Conservation (phyloP, 1,284 basidiomycete species). For the Cryptococcus sp. region DNA sequence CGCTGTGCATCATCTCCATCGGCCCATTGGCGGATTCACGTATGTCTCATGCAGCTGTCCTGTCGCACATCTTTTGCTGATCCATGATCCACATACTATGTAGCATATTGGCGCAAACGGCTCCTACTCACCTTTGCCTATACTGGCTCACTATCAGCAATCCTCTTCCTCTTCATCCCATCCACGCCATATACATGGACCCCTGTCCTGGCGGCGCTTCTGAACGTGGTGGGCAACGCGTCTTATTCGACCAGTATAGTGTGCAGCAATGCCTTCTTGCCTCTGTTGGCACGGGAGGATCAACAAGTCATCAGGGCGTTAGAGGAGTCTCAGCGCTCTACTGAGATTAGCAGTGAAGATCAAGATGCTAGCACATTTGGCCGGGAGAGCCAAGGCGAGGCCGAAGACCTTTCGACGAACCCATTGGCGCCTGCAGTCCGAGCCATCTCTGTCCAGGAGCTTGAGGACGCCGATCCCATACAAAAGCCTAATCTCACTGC, state of each 20-base stretch:
- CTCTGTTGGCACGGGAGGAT: conserved; percentile 67
- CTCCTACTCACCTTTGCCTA: conserved; percentile 73
- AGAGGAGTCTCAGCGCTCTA: not conserved
- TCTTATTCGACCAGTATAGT: conserved; percentile 80
- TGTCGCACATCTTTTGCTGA: not conserved
- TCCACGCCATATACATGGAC: conserved; percentile 66
- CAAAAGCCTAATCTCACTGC: not conserved
- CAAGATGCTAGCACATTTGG: conserved; percentile 3
- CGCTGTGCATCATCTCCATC: conserved; percentile 84
- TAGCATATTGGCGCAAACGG: conserved; percentile 74
- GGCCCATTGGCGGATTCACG: conserved; percentile 83
- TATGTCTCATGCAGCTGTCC: conserved; percentile 53
- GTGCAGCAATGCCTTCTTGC: conserved; percentile 86
- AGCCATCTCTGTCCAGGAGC: conserved; percentile 20
- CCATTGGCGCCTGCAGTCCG: conserved; percentile 14
- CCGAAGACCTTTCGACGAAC: not conserved
- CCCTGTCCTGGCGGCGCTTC: conserved; percentile 61
- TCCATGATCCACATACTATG: not conserved
- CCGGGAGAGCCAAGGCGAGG: not conserved
- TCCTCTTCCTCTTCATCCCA: conserved; percentile 70
- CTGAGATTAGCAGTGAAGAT: not conserved
- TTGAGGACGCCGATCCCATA: conserved; percentile 5
- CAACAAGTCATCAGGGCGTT: conserved; percentile 58
- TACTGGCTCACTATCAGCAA: conserved; percentile 66
- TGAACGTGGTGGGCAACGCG: conserved; percentile 75